phyloP scores from a whole-genome alignment of 768 basidiomycete species.

The Sarcomyxa edulis region DNA sequence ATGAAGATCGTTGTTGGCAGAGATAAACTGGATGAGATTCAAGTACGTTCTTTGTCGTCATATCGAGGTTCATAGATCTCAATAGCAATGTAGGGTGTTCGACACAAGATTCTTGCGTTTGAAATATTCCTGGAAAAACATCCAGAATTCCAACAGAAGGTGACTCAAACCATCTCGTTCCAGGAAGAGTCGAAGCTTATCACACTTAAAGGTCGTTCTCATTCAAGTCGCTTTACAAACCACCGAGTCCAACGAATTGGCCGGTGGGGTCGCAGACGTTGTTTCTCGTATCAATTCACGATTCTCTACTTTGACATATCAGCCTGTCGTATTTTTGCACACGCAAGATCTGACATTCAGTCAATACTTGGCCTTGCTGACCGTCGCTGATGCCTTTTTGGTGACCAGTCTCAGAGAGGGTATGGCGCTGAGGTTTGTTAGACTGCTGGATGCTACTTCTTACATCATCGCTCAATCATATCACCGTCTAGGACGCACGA shows the following conservation, averaged over 20 bases:
- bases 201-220: conserved; percentile 52
- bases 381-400: conserved; percentile 80
- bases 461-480: neutral
- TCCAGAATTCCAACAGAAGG: conserved; percentile 78
- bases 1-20: conserved; percentile 86
- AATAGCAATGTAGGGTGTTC: conserved; percentile 50
- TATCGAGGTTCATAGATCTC: neutral
- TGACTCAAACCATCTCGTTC: conserved; percentile 12
- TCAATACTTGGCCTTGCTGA: conserved; percentile 80
- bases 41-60: conserved; percentile 26
- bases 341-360: conserved; percentile 81
- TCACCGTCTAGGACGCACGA: conserved; percentile 52
- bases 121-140: conserved; percentile 75
- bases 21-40: conserved; percentile 85
- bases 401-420: conserved; percentile 83
- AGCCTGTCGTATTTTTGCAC: conserved; percentile 82
- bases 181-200: neutral
- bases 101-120: conserved; percentile 80
- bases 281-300: conserved; percentile 79
- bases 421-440: conserved; percentile 61
- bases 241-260: conserved; percentile 68
- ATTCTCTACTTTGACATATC: conserved; percentile 82
- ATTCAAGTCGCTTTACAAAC: conserved; percentile 88
- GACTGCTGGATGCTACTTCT: neutral
- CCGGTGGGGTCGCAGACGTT: conserved; percentile 68